Conservation (phyloP, 176 grass and related monocot species). For the Triticum urartu region DNA sequence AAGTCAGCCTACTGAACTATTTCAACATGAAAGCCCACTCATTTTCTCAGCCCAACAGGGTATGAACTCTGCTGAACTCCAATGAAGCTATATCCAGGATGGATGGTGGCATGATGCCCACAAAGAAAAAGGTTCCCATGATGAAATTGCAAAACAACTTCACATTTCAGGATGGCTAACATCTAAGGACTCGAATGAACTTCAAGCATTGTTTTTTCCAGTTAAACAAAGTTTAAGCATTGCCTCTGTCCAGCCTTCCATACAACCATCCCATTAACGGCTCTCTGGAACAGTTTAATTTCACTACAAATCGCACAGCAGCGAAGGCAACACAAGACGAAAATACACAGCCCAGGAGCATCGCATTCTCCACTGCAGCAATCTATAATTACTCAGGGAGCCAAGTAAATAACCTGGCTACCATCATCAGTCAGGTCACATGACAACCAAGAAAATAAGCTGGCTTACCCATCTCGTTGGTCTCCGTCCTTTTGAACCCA, state of each 20-base stretch:
- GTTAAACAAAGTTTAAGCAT: constrained; percentile 13
- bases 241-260: constrained; percentile 8
- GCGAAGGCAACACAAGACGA: constrained; percentile 27
- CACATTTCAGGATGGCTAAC: neutral
- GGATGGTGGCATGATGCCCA: neutral
- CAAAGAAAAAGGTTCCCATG: neutral
- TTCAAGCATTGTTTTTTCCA: constrained; percentile 9
- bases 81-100: neutral
- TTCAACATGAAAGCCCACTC: neutral
- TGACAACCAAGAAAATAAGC: constrained; percentile 17
- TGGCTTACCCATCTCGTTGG: constrained; percentile 26
- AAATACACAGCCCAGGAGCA: constrained; percentile 40
- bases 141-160: neutral
- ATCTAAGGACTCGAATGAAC: neutral
- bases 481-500: constrained; percentile 78
- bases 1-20: neutral
- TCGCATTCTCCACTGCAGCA: constrained; percentile 35
- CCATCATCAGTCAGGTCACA: constrained; percentile 32
- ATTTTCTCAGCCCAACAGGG: neutral
- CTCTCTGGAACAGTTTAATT: constrained; percentile 14
- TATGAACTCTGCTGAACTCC: neutral
- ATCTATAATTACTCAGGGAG: constrained; percentile 41
- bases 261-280: constrained; percentile 31
- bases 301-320: constrained; percentile 11
- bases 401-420: constrained; percentile 33